Percentiles rank a stretch among this genome's conserved stretches.
phyloP scores from a whole-genome alignment of 176 grass and related monocot species.

The Oryza australiensis region DNA sequence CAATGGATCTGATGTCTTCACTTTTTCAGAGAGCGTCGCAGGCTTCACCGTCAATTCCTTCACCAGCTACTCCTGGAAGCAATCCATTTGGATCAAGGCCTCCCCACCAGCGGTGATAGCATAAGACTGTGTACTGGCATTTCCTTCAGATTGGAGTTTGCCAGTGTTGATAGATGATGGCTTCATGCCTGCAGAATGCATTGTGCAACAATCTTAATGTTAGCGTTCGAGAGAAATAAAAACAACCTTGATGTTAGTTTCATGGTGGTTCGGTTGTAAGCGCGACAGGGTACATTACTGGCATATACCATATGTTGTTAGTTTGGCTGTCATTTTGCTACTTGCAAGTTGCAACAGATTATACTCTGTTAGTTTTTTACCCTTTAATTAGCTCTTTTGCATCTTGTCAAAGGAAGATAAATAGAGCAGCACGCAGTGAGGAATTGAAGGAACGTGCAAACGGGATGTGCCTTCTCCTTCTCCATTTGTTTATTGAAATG shows the following conservation, averaged over 20 bases:
- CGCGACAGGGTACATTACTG: too few species aligned
- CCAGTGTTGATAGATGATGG: not conserved
- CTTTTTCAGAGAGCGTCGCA: not conserved
- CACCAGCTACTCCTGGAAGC: slow-evolving; percentile 40
- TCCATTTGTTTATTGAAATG: not conserved
- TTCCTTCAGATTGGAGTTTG: slow-evolving; percentile 6
- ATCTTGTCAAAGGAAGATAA: slow-evolving; percentile 14
- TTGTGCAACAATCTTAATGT: not conserved
- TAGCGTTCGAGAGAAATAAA: too few species aligned
- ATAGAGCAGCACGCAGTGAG: not conserved
- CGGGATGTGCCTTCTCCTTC: not conserved
- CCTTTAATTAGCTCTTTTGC: not conserved
- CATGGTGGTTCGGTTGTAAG: too few species aligned
- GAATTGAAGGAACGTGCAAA: slow-evolving; percentile 15
- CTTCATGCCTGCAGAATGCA: slow-evolving; percentile 10
- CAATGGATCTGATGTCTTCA: not conserved
- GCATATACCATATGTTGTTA: not conserved
- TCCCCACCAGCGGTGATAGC: slow-evolving; percentile 5
- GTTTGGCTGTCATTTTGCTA: not conserved
- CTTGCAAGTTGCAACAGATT: not conserved
- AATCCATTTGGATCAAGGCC: slow-evolving; percentile 25
- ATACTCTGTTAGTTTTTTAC: not conserved
- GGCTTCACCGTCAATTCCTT: slow-evolving; percentile 36
- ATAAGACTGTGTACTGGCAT: not conserved
- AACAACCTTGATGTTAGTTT: too few species aligned